Evolutionary conservation across 2,329 filamentous ascomycete species (phyloP).

Genomic region (Paramyrothecium roridum): DNA sequence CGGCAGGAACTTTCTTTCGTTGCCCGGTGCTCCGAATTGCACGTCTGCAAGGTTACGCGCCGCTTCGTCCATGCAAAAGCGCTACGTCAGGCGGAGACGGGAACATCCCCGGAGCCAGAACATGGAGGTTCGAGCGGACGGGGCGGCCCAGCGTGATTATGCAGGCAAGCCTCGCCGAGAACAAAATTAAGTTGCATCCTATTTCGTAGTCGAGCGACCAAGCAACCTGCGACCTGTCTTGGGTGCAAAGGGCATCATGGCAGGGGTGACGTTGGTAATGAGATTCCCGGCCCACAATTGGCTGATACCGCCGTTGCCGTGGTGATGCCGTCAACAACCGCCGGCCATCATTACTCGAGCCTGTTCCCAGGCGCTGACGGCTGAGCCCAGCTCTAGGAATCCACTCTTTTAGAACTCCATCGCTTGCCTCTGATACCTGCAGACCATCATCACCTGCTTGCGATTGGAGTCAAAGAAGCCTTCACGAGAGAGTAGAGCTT

Average conservation of each 20-base stretch:
- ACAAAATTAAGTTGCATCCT: neutral
- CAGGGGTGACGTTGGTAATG: constrained; percentile 6
- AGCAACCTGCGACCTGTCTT: neutral
- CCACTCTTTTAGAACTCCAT: constrained; percentile 17
- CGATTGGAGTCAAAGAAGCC: constrained; percentile 1
- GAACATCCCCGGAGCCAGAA: too few species aligned
- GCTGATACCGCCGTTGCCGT: constrained; percentile 21
- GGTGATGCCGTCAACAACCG: constrained; percentile 28
- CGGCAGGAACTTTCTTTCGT: too few species aligned
- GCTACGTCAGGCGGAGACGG: too few species aligned
- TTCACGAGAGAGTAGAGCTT: constrained; percentile 13
- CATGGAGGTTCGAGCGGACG: too few species aligned
- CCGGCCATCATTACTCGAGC: constrained; percentile 17
- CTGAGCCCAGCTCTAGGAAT: constrained; percentile 10
- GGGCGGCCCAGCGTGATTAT: too few species aligned
- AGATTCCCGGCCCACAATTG: neutral
- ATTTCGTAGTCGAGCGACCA: neutral
- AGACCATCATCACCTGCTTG: constrained; percentile 6
- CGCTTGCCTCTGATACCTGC: constrained; percentile 13
- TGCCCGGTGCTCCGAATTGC: too few species aligned
- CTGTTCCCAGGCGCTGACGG: constrained; percentile 13
- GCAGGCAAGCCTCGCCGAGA: too few species aligned
- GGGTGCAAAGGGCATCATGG: neutral
- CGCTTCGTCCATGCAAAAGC: too few species aligned
- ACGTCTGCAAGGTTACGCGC: too few species aligned